Base-by-base conservation (phyloP, 371 early-diverging fungal genomes). In the Mucor plumbeus region DNA sequence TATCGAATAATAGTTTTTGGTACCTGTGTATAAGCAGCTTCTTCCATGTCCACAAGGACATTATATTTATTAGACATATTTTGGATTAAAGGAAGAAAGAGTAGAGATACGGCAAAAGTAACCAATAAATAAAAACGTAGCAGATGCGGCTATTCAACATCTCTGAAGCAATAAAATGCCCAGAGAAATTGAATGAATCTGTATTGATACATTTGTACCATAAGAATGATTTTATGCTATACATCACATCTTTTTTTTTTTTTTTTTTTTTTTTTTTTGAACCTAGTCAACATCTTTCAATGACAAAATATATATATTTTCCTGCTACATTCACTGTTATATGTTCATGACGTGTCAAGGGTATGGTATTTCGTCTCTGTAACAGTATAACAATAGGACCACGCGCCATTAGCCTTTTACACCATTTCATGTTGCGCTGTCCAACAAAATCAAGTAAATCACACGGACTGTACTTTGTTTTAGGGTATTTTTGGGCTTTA, bases 1-100 rank as follows among this genome's bases (percentile, higher is more conserved):
- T 26, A 3, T 26, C 5, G n/a, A 15, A 1, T 7, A 6, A n/a
- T 14, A 6, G 14, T 15, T 15, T 6, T 15, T 10, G 19, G 8
- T 69, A 77, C 78, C 75, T 83, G 83, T 5, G 70, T 63, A 53
- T 75, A 78, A 15, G 66, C 72, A 65, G 66, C 73, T 31, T 81
- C 80, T 26, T 83, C 84, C 84, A 84, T 84, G 69, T 84, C 84
- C 38, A 84, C 81, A 39, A 84, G 75, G 69, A 81, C 84, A 81
- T 83, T 83, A 62, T 83, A 83, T 50, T 80, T 78, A 40, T 76
- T 74, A 13, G 69, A 69, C 69, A 69, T 69, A 5, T 39, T 63
- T 40, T 14, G 43, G 14, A 43, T n/a, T 6, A 41, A 43, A 14
- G 11, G 40, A 13, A 10, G 40, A 43, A n/a, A 43, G 43, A n/a